Evolutionary conservation across 495 filamentous ascomycete species (phyloP).

Genomic region (Ascodesmis nigricans): DNA sequence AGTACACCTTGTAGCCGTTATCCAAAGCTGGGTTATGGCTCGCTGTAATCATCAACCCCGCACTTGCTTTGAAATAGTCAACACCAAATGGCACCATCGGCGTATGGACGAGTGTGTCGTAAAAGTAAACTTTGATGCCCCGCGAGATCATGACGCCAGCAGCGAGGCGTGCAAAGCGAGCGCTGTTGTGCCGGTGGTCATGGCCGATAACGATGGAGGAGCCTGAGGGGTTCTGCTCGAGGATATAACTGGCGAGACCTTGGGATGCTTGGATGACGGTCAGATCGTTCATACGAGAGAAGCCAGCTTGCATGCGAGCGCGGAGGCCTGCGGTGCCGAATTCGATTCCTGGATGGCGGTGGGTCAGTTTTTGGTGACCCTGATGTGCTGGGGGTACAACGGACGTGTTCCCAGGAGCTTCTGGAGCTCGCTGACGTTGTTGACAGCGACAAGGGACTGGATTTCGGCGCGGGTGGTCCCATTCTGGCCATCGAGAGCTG

Average conservation of each 20-base stretch:
- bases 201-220: conserved; percentile 36
- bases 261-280: conserved; percentile 55
- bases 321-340: conserved; percentile 41
- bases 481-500: conserved; percentile 25
- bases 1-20: conserved; percentile 60
- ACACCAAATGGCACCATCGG: conserved; percentile 51
- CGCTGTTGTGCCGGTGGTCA: conserved; percentile 47
- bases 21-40: conserved; percentile 40
- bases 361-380: conserved; percentile 3
- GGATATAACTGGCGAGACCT: conserved; percentile 42
- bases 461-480: conserved; percentile 37
- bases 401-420: conserved; percentile 33
- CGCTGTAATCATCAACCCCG: conserved; percentile 53
- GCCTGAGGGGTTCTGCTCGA: conserved; percentile 16
- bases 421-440: conserved; percentile 32
- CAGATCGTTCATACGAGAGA: conserved; percentile 44
- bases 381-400: conserved; percentile 2
- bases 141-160: conserved; percentile 41
- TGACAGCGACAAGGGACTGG: conserved; percentile 28
- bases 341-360: conserved; percentile 29
- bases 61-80: conserved; percentile 32
- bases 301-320: conserved; percentile 48
- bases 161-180: conserved; percentile 39
- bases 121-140: conserved; percentile 38
- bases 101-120: conserved; percentile 34